These are phyloP conservation scores for Thinopyrum elongatum DNA, from an alignment of 176 grass and related monocot species.

Conservation along the genomic window DNA sequence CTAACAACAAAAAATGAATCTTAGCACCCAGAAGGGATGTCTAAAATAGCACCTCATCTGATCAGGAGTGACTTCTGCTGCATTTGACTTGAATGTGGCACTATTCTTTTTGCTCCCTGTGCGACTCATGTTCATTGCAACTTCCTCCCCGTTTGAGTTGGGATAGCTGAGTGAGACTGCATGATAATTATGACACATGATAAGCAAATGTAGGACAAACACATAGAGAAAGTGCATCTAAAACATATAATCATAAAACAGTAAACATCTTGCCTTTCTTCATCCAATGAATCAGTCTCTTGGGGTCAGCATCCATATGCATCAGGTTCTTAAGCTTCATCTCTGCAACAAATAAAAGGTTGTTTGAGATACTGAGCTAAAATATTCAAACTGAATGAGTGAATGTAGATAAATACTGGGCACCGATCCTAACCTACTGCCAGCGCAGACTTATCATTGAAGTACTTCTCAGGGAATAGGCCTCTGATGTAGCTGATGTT, in stretches of 20 bases:
- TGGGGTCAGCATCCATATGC: conserved; percentile 91
- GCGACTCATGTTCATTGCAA: conserved; percentile 82
- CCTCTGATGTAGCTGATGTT: conserved; percentile 98
- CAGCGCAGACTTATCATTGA: conserved; percentile 84
- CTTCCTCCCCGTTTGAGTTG: conserved; percentile 59
- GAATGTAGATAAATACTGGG: conserved; percentile 7
- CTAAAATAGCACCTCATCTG: conserved; percentile 69
- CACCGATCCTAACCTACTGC: conserved; percentile 58
- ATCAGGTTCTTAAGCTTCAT: conserved; percentile 99
- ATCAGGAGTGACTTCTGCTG: conserved; percentile 75
- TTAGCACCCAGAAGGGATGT: conserved; percentile 12
- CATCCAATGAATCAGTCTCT: conserved; percentile 96
- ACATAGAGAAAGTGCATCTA: conserved; percentile 11
- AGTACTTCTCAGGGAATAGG: conserved; percentile 92
- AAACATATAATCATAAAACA: conserved; percentile 5
- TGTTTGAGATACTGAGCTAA: neutral
- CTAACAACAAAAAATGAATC: neutral
- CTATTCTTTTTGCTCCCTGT: conserved; percentile 74
- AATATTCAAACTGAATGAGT: neutral
- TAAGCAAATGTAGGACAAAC: neutral
- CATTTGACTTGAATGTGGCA: conserved; percentile 71
- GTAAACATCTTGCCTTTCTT: conserved; percentile 68
- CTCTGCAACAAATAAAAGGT: conserved; percentile 47
- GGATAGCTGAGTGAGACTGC: conserved; percentile 91
- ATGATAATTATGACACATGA: neutral